Evolutionary conservation across 202 grass and related monocot genomes (phyloP), one percentile per base, ranked within the genome.

Genomic region (Setaria viridis): DNA sequence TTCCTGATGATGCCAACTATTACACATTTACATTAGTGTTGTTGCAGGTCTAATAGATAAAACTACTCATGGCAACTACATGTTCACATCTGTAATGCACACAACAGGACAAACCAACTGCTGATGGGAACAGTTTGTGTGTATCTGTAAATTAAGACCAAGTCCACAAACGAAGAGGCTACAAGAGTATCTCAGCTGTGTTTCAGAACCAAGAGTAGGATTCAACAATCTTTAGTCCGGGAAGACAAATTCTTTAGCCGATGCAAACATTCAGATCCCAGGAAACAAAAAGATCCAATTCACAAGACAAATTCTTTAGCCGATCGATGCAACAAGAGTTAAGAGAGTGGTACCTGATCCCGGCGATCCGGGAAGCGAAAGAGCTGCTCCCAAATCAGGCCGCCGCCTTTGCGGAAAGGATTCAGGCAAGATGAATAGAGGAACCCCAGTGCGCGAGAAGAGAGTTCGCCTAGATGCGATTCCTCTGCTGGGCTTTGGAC

Each of bases 321-420:
- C 7, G 13, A 17, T 4, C 39, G 13, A 17, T 4, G 1, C 13
- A 50, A 73, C 70, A 17, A 70, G 43, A 15, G 30, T 1, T 2
- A 5, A 5, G 1, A 0, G 57, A 51, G 9, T 5, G 3, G 12
- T 67, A 87, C 85, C 70, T 75, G 46, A 68, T 87, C 85, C 59
- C 48, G 70, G 35, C 11, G 57, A 80, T 46, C 69, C 59, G 48
- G 37, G 70, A 81, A 25, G 49, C 21, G 16, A 12, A 16, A 54
- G 58, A 37, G 55, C 30, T 1, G 9, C 62, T 49, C 17, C 69
- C 51, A 64, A 78, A 1, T 72, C 32, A 39, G 32, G 19, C 4
- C 0, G 3, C 5, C 15, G n/a, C 9, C 3, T 56, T 43, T 12
- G 21, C n/a, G 42, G 12, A 63, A 12, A 46, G 62, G 49, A 68